Evolutionary conservation across 208 protist genomes (phyloP).

Genomic region (Wallacemonas sp.): DNA sequence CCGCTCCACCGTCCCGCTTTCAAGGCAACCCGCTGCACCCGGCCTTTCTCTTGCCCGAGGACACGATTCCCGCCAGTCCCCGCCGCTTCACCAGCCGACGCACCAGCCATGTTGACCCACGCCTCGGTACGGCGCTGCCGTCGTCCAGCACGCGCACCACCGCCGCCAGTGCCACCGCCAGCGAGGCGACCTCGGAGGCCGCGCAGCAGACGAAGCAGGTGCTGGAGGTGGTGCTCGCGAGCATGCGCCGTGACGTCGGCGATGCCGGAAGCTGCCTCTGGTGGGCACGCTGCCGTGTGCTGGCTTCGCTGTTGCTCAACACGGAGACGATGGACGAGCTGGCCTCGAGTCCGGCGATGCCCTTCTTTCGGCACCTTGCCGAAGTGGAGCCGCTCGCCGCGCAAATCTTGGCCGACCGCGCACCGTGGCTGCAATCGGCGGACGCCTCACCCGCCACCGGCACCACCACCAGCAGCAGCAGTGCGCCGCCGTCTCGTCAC

Average conservation of each 20-base stretch:
- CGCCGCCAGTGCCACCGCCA: background rate
- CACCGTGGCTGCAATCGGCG: slow-evolving; percentile 5
- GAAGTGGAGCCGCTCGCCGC: background rate
- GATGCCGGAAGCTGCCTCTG: slow-evolving; percentile 54
- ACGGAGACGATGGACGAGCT: slow-evolving; percentile 19
- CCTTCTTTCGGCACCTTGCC: slow-evolving; percentile 10
- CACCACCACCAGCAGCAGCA: background rate
- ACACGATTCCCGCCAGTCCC: slow-evolving; percentile 6
- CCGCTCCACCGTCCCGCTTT: too few species aligned
- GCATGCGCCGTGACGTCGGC: slow-evolving; percentile 47
- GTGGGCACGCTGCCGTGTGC: slow-evolving; percentile 82
- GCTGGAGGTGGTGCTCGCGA: slow-evolving; percentile 32
- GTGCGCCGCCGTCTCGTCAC: background rate
- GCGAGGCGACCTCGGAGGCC: slow-evolving; percentile 18
- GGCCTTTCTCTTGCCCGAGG: background rate
- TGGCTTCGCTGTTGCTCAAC: slow-evolving; percentile 44
- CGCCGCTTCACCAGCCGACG: slow-evolving; percentile 8
- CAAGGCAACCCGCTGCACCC: background rate
- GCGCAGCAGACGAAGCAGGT: background rate
- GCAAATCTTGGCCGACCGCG: slow-evolving; percentile 8
- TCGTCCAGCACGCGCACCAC: slow-evolving; percentile 18
- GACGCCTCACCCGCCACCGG: background rate
- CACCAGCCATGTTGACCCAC: slow-evolving; percentile 3
- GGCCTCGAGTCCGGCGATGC: slow-evolving; percentile 12
- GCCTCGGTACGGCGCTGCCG: background rate